Percentiles rank a stretch among this genome's conserved stretches.
phyloP scores from a whole-genome alignment of 345 rosid species.

The Microthlaspi erraticum region DNA sequence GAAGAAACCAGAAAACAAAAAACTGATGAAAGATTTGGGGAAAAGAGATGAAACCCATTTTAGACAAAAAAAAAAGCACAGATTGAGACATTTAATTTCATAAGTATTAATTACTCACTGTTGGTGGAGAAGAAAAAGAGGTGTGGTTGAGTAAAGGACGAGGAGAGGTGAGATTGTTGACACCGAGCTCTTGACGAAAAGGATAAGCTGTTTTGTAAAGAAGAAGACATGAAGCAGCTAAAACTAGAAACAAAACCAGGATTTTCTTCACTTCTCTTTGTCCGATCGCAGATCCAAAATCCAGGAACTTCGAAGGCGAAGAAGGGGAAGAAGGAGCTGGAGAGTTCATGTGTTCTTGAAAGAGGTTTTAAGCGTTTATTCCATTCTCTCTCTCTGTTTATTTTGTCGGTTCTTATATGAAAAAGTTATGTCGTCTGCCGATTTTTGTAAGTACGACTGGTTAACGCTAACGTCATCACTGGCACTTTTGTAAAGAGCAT shows the following conservation, averaged over 20 bases:
- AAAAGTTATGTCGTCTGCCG: neutral
- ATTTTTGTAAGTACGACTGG: constrained; percentile 1
- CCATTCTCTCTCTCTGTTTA: constrained; percentile 1
- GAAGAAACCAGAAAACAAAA: constrained; percentile 17
- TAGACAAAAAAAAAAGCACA: neutral
- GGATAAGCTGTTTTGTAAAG: constrained; percentile 37
- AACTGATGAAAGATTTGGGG: neutral
- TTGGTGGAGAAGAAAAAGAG: constrained; percentile 12
- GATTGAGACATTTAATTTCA: neutral
- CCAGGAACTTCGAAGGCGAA: constrained; percentile 25
- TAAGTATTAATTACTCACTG: constrained; percentile 9
- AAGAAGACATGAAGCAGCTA: constrained; percentile 39
- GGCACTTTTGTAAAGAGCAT: neutral
- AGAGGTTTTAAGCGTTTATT: constrained; percentile 20
- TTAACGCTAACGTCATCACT: constrained; percentile 9
- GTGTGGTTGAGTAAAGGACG: constrained; percentile 27
- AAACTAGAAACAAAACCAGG: constrained; percentile 29
- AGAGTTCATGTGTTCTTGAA: constrained; percentile 34
- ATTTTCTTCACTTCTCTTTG: constrained; percentile 29
- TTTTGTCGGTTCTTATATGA: constrained; percentile 21
- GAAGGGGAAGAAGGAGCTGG: constrained; percentile 11
- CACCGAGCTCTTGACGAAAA: constrained; percentile 21
- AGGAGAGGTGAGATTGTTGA: constrained; percentile 25
- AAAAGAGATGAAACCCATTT: neutral
- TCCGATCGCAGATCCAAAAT: constrained; percentile 13